These are phyloP conservation scores for Thelephora ganbajun DNA, from an alignment of 768 basidiomycete genomes.

Conservation along the genomic window DNA sequence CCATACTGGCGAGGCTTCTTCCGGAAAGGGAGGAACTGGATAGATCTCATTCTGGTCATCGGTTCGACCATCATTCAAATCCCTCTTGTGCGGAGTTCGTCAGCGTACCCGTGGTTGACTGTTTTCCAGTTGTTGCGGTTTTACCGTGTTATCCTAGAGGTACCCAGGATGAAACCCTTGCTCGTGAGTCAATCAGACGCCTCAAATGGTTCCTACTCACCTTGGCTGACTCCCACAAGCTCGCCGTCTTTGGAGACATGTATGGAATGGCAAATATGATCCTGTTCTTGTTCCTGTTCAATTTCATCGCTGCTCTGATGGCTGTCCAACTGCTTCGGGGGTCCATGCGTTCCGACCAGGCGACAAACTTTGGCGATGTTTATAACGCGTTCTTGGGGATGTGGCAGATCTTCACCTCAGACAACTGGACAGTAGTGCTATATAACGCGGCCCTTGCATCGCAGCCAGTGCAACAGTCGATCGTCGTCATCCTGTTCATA, in stretches of 20 bases:
- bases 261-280: conserved; percentile 87
- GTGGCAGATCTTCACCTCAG: conserved; percentile 84
- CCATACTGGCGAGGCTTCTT: conserved; percentile 82
- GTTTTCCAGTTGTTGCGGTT: conserved; percentile 77
- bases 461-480: conserved; percentile 47
- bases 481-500: conserved; percentile 60
- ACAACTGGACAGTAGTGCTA: conserved; percentile 82
- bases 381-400: conserved; percentile 78
- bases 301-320: conserved; percentile 73
- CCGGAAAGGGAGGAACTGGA: conserved; percentile 39
- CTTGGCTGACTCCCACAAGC: conserved; percentile 23
- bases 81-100: conserved; percentile 51
- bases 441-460: conserved; percentile 54
- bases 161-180: conserved; percentile 83
- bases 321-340: conserved; percentile 79
- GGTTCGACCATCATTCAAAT: conserved; percentile 73
- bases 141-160: conserved; percentile 81
- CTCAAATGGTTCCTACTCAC: background rate
- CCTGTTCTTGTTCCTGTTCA: conserved; percentile 78
- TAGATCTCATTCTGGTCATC: conserved; percentile 68
- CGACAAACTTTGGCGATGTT: conserved; percentile 68
- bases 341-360: conserved; percentile 38
- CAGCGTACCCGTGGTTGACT: conserved; percentile 79
- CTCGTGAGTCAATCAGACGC: conserved; percentile 35
- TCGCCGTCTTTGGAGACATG: conserved; percentile 85